Percentiles rank a stretch among this genome's conserved stretches.
Evolutionary conservation across 306 rosid species (phyloP).

Genomic region (Lotus japonicus): DNA sequence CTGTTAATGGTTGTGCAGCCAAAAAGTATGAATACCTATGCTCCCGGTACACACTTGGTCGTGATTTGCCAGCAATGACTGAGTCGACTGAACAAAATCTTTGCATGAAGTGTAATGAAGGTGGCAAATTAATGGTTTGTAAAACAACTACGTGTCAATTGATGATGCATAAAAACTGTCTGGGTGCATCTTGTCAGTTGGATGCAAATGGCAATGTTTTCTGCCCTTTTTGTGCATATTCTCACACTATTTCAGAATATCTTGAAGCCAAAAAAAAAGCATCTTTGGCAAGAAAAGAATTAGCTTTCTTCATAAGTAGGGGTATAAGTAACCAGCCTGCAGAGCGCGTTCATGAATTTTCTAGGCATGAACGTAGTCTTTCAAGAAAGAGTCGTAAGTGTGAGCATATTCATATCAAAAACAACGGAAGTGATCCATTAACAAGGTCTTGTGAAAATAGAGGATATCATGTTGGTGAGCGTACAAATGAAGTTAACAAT

Average conservation of each 20-base stretch:
- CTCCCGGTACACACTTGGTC: slow-evolving; percentile 27
- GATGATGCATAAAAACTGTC: slow-evolving; percentile 58
- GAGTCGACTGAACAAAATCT: slow-evolving; percentile 19
- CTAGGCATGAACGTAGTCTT: slow-evolving; percentile 20
- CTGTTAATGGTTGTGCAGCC: slow-evolving; percentile 20
- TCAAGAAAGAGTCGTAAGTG: slow-evolving; percentile 9
- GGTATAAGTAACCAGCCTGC: slow-evolving; percentile 18
- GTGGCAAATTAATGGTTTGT: slow-evolving; percentile 53
- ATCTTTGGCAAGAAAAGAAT: slow-evolving; percentile 42
- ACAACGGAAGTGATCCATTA: slow-evolving; percentile 19
- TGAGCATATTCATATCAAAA: slow-evolving; percentile 26
- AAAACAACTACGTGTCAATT: slow-evolving; percentile 46
- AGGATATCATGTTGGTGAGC: slow-evolving; percentile 24
- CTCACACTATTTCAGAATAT: slow-evolving; percentile 43
- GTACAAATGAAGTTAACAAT: slow-evolving; percentile 26
- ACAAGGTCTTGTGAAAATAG: slow-evolving; percentile 23
- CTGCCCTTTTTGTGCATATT: slow-evolving; percentile 74
- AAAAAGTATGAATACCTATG: slow-evolving; percentile 37
- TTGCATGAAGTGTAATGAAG: slow-evolving; percentile 55
- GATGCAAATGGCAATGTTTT: slow-evolving; percentile 36
- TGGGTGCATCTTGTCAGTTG: slow-evolving; percentile 32
- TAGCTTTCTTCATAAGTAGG: slow-evolving; percentile 34
- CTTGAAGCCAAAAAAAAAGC: slow-evolving; percentile 52
- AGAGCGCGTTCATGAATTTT: slow-evolving; percentile 15
- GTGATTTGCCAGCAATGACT: slow-evolving; percentile 20